Evolutionary conservation across 2,329 filamentous ascomycete species (phyloP).

Genomic region (Immersiporthe knoxdaviesiana): DNA sequence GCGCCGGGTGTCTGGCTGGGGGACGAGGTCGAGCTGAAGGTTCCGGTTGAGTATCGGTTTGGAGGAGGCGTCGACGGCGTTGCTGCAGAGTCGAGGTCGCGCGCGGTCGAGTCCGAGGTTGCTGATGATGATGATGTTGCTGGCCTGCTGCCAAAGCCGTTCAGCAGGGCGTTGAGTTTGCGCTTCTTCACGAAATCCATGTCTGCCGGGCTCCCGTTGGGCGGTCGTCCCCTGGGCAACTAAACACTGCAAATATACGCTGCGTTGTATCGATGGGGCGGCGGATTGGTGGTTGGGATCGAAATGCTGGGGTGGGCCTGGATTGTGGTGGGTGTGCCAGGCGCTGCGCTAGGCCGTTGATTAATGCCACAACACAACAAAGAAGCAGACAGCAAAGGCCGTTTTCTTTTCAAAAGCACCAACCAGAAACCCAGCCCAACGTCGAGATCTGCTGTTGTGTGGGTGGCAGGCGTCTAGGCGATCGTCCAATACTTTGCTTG

Average conservation of each 20-base stretch:
- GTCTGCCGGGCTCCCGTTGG: not conserved
- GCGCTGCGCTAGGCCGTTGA: not conserved
- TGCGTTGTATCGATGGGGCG: not conserved
- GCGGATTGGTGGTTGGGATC: not conserved
- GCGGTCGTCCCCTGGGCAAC: constrained; percentile 10
- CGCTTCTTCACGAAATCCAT: constrained; percentile 62
- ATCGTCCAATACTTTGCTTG: no score
- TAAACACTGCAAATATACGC: not conserved
- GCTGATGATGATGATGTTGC: constrained; percentile 43
- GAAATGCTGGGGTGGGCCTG: constrained; percentile 1
- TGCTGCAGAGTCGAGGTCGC: constrained; percentile 40
- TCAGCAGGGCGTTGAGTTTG: constrained; percentile 78
- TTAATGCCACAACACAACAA: not conserved
- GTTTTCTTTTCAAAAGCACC: not conserved
- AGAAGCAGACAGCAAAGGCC: not conserved
- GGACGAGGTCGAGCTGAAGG: constrained; percentile 28
- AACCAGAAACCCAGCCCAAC: not conserved
- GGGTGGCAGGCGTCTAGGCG: no score
- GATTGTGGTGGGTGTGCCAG: not conserved
- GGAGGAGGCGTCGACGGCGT: constrained; percentile 32
- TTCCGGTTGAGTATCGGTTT: constrained; percentile 24
- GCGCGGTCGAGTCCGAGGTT: constrained; percentile 36
- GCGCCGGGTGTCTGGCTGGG: constrained; percentile 29
- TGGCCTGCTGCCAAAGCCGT: constrained; percentile 60
- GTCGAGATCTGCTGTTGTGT: no score